Percentiles rank a stretch among this genome's conserved stretches.
phyloP scores from a whole-genome alignment of 768 basidiomycete genomes.

The Lactarius tabidus region DNA sequence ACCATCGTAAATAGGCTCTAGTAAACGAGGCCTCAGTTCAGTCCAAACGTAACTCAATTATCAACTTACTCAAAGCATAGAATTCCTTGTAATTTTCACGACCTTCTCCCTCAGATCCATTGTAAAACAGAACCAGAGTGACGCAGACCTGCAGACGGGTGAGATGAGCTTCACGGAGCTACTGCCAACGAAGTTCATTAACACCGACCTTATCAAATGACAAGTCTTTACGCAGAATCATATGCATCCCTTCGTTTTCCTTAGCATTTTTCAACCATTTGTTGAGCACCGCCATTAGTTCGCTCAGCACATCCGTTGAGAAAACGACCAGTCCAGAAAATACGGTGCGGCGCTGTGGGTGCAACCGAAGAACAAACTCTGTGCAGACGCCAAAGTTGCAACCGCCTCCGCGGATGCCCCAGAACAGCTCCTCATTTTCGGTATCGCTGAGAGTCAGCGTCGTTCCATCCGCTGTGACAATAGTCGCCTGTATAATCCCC shows the following conservation, averaged over 20 bases:
- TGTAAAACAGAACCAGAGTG: slow-evolving; percentile 41
- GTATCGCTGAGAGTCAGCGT: slow-evolving; percentile 32
- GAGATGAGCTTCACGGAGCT: background rate
- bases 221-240: slow-evolving; percentile 37
- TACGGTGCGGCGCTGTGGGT: slow-evolving; percentile 47
- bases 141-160: slow-evolving; percentile 36
- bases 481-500: slow-evolving; percentile 34
- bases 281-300: slow-evolving; percentile 28
- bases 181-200: background rate
- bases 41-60: no score
- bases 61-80: slow-evolving; percentile 41
- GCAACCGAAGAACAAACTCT: slow-evolving; percentile 44
- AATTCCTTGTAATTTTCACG: slow-evolving; percentile 42
- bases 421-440: slow-evolving; percentile 45
- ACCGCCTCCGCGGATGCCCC: slow-evolving; percentile 50
- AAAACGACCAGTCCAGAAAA: slow-evolving; percentile 43
- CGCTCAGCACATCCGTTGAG: slow-evolving; percentile 27
- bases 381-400: slow-evolving; percentile 54
- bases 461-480: slow-evolving; percentile 45
- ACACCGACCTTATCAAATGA: slow-evolving; percentile 38
- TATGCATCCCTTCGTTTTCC: slow-evolving; percentile 40
- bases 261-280: slow-evolving; percentile 39
- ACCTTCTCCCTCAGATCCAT: slow-evolving; percentile 49
- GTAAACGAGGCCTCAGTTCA: background rate
- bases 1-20: slow-evolving; percentile 42